phyloP scores from a whole-genome alignment of 805 yeast species.

The Candida ipomoeae region DNA sequence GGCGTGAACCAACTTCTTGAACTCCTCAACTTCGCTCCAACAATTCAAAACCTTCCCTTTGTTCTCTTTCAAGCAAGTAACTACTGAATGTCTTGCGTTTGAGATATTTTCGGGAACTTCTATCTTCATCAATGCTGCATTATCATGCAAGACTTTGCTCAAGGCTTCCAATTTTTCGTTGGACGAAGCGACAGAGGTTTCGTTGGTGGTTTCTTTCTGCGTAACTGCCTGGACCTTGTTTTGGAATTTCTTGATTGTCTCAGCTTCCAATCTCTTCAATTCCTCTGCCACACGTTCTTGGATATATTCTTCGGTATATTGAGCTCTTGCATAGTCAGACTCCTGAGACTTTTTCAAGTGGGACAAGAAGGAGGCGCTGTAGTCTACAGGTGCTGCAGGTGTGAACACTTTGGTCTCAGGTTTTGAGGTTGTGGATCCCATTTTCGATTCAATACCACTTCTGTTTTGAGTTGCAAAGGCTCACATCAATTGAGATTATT shows the following conservation, averaged over 20 bases:
- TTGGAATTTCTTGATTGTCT: slow-evolving; percentile 50
- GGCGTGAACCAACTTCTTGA: slow-evolving; percentile 55
- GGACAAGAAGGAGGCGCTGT: slow-evolving; percentile 58
- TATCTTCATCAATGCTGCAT: slow-evolving; percentile 29
- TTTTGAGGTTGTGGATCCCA: slow-evolving; percentile 61
- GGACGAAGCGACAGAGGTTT: slow-evolving; percentile 27
- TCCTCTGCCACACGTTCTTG: slow-evolving; percentile 61
- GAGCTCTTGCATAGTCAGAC: slow-evolving; percentile 68
- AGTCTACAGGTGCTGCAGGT: slow-evolving; percentile 65
- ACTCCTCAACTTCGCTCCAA: slow-evolving; percentile 73
- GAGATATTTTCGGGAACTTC: slow-evolving; percentile 37
- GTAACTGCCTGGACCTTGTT: slow-evolving; percentile 43
- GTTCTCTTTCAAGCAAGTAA: slow-evolving; percentile 59
- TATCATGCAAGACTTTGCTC: slow-evolving; percentile 32
- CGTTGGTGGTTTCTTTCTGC: slow-evolving; percentile 30
- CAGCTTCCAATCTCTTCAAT: slow-evolving; percentile 49
- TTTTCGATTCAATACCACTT: slow-evolving; percentile 15
- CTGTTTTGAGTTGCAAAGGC: background rate
- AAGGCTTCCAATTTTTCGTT: slow-evolving; percentile 42
- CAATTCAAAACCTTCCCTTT: slow-evolving; percentile 69
- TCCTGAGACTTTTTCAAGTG: slow-evolving; percentile 61
- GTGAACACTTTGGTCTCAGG: slow-evolving; percentile 64
- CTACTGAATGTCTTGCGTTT: slow-evolving; percentile 47
- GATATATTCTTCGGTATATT: slow-evolving; percentile 60
- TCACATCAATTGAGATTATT: slow-evolving; percentile 2